These are phyloP conservation scores for Microdochium bolleyi DNA, from an alignment of 2,329 filamentous ascomycete species.

Conservation along the genomic window DNA sequence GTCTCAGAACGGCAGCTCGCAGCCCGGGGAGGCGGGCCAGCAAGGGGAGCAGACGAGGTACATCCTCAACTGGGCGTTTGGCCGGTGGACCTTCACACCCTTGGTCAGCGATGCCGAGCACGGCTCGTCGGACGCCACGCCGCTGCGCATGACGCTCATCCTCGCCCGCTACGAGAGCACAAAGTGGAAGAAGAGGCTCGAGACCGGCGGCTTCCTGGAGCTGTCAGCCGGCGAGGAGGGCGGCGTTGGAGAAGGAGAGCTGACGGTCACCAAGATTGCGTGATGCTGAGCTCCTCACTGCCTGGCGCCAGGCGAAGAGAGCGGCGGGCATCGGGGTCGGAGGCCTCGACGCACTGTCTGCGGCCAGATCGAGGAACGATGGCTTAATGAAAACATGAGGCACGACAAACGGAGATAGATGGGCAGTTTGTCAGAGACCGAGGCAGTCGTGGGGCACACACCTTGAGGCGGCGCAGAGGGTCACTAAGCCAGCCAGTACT, in stretches of 20 bases:
- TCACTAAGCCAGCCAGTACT: no score
- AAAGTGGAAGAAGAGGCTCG: constrained; percentile 70
- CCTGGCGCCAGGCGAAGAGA: no score
- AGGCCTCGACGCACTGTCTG: no score
- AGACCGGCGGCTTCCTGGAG: constrained; percentile 46
- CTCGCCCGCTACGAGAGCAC: constrained; percentile 64
- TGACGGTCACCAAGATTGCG: constrained; percentile 44
- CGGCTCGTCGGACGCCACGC: constrained; percentile 43
- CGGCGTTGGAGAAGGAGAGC: constrained; percentile 18
- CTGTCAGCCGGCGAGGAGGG: constrained; percentile 31
- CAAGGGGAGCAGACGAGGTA: constrained; percentile 38
- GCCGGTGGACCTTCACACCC: constrained; percentile 83
- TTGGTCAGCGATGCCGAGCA: constrained; percentile 34
- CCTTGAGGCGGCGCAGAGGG: no score
- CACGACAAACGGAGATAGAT: no score
- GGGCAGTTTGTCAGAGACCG: no score
- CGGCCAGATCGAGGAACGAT: no score
- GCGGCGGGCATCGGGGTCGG: not conserved
- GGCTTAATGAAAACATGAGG: no score
- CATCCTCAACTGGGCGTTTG: constrained; percentile 98
- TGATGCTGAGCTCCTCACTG: no score
- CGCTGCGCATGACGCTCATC: constrained; percentile 68
- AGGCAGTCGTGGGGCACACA: no score
- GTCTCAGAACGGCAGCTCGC: constrained; percentile 18
- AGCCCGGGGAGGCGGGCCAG: constrained; percentile 14